phyloP scores from a whole-genome alignment of 129 eudicot genomes.

The Deinandra increscens region DNA sequence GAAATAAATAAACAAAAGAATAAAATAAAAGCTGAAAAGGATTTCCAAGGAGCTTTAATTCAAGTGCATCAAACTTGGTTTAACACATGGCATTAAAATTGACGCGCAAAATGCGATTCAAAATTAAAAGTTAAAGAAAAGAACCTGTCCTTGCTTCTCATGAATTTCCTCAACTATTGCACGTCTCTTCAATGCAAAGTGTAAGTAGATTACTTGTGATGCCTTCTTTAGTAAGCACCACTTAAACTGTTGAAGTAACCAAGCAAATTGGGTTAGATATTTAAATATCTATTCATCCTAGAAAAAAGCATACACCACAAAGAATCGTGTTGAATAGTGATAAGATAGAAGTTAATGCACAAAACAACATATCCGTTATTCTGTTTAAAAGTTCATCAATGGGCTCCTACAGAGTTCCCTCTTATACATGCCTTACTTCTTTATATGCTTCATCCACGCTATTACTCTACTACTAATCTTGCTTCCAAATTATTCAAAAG shows the following conservation, averaged over 20 bases:
- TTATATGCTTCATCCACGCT: background rate
- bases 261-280: slow-evolving; percentile 2
- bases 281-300: slow-evolving; percentile 7
- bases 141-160: slow-evolving; percentile 93
- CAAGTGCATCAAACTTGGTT: slow-evolving; percentile 2
- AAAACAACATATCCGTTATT: background rate
- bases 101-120: background rate
- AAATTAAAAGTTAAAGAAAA: background rate
- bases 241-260: slow-evolving; percentile 58
- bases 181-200: slow-evolving; percentile 75
- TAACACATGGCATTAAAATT: background rate
- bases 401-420: background rate
- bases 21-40: slow-evolving; percentile 2
- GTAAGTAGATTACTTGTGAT: slow-evolving; percentile 84
- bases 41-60: background rate
- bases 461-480: background rate
- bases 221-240: slow-evolving; percentile 86
- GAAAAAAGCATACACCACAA: background rate
- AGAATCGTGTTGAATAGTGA: background rate
- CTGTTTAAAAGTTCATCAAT: background rate
- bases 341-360: background rate
- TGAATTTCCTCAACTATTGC: slow-evolving; percentile 78
- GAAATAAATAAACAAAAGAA: background rate
- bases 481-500: background rate
- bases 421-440: background rate